Conservation (phyloP, 2,329 filamentous ascomycete species). For the Xylariaceae sp. region DNA sequence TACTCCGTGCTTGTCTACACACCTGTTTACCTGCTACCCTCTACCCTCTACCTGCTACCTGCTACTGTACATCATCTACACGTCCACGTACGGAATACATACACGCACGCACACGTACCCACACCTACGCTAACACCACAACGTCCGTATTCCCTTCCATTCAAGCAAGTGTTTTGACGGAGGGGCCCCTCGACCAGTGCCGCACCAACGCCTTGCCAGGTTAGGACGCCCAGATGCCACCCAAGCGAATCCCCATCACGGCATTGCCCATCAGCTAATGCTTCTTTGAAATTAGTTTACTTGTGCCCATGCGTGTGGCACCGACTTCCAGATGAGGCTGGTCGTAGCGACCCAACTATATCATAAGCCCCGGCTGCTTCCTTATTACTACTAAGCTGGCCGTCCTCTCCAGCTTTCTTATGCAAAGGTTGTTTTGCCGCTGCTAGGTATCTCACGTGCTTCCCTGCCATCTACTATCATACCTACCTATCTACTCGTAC, state of each 20-base stretch:
- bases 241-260: constrained; percentile 20
- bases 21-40: neutral
- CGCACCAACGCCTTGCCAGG: constrained; percentile 30
- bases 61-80: neutral
- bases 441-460: constrained; percentile 12
- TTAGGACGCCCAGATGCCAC: constrained; percentile 30
- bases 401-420: constrained; percentile 36
- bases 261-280: constrained; percentile 25
- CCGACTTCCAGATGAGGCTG: constrained; percentile 35
- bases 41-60: neutral
- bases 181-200: constrained; percentile 26
- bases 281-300: constrained; percentile 24
- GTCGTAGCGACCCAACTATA: constrained; percentile 33
- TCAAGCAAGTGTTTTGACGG: constrained; percentile 18
- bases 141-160: constrained; percentile 1
- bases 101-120: neutral
- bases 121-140: neutral
- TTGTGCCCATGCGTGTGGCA: constrained; percentile 33
- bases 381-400: constrained; percentile 34
- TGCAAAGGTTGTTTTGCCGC: constrained; percentile 37
- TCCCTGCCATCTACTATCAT: constrained; percentile 11
- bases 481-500: no score
- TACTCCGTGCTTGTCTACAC: neutral
- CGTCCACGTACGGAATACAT: neutral
- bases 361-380: constrained; percentile 35